These are phyloP conservation scores for Salinomyces thailandicus DNA, from an alignment of 2,329 filamentous ascomycete species.

Conservation along the genomic window DNA sequence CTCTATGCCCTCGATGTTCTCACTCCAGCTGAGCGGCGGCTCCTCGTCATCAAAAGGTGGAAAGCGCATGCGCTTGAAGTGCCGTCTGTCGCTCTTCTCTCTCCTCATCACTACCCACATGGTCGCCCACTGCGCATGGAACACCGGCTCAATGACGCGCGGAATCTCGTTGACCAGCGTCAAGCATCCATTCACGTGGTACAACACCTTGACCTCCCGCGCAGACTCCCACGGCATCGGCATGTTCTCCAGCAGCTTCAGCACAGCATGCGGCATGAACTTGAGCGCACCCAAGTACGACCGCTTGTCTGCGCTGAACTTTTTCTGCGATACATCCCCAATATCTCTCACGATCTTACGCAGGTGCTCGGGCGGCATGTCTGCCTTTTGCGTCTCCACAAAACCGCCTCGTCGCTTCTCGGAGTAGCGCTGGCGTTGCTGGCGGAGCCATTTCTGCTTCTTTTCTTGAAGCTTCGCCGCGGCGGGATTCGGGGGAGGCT, in stretches of 20 bases:
- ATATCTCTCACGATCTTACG: constrained; percentile 98
- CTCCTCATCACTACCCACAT: constrained; percentile 99
- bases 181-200: constrained; percentile 95
- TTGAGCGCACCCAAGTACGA: constrained; percentile 95
- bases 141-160: constrained; percentile 92
- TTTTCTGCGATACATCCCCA: constrained; percentile 97
- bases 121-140: constrained; percentile 96
- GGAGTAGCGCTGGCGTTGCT: constrained; percentile 82
- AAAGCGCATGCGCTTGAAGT: constrained; percentile 99
- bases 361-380: constrained; percentile 96
- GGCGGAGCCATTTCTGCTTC: constrained; percentile 96
- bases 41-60: constrained; percentile 98
- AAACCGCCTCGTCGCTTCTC: constrained; percentile 96
- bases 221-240: constrained; percentile 99
- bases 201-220: constrained; percentile 92
- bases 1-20: constrained; percentile 98
- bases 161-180: constrained; percentile 95
- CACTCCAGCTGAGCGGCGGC: constrained; percentile 91
- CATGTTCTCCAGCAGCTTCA: constrained; percentile 98
- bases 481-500: constrained; percentile 68
- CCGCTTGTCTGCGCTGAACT: constrained; percentile 96
- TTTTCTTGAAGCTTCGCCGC: constrained; percentile 94
- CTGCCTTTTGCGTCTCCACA: constrained; percentile 94
- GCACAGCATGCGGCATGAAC: constrained; percentile 96
- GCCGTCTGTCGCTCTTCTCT: constrained; percentile 87